phyloP scores from a whole-genome alignment of 305 asterid genomes.

The Fraxinus angustifolia region DNA sequence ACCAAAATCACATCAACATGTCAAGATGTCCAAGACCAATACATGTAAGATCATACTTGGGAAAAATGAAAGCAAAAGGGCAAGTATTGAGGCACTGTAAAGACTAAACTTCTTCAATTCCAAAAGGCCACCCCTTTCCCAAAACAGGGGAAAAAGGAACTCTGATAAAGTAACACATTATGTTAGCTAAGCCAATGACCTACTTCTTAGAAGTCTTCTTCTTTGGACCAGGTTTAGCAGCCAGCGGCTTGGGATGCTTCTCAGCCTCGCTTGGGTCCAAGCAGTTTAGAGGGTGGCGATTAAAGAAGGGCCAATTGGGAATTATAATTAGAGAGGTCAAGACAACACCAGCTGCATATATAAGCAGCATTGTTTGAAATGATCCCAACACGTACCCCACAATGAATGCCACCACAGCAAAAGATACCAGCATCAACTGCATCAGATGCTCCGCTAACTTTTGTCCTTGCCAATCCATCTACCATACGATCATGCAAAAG shows the following conservation, averaged over 20 bases:
- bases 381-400: conserved; percentile 66
- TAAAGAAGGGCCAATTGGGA: conserved; percentile 88
- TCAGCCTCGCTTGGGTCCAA: conserved; percentile 79
- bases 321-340: conserved; percentile 65
- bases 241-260: conserved; percentile 78
- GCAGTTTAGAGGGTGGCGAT: conserved; percentile 76
- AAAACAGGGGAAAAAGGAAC: conserved; percentile 1
- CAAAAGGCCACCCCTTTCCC: neutral
- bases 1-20: neutral
- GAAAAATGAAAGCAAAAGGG: neutral
- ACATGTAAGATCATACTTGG: neutral
- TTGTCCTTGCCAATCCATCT: conserved; percentile 99
- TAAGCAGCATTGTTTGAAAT: conserved; percentile 64
- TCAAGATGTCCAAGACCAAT: neutral
- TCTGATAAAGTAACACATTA: neutral
- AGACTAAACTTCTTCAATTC: neutral
- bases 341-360: conserved; percentile 68
- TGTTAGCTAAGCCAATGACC: neutral
- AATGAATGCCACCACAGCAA: conserved; percentile 61
- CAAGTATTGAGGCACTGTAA: neutral
- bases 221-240: conserved; percentile 37
- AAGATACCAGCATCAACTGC: conserved; percentile 73
- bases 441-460: conserved; percentile 80
- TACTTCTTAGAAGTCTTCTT: conserved; percentile 61
- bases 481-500: neutral